Evolutionary conservation across 306 rosid species (phyloP), one percentile per base, ranked within the genome.

Genomic region (Prunus campanulata): DNA sequence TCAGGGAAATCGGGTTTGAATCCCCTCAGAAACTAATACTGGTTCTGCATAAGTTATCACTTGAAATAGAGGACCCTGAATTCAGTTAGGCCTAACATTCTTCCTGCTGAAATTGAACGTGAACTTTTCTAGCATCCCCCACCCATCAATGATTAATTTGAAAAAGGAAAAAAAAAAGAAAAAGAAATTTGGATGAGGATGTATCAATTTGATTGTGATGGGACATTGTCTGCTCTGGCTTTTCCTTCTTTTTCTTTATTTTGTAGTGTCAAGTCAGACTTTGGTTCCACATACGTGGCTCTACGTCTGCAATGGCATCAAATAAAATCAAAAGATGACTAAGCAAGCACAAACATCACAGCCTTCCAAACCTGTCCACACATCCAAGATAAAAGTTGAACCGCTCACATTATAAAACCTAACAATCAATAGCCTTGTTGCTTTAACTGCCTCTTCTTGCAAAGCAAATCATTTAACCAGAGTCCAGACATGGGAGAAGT

Each of bases 401-500:
- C 50, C 8, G 55, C 32, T 39, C 30, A 32, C 65, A n/a, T 6
- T 32, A 52, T 39, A 71, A 62, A 27, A 54, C 32, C 48, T 11
- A 16, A n/a, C 19, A 3, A 48, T 12, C 62, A 19, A 55, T 48
- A 12, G 15, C 47, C 10, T 52, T 30, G 57, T 32, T 4, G 19
- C n/a, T 16, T 30, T 42, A 35, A 15, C 27, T 18, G 25, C 15
- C 74, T 70, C 29, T 32, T 24, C 25, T 55, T 55, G 61, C 11
- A 55, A 55, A 55, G 19, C 9, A 19, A 55, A n/a, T 55, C 27
- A n/a, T n/a, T 59, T 51, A 16, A 70, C 46, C 6, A 1, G 39
- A 32, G 39, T 32, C 25, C 29, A 68, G 32, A 50, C 71, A 78
- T 89, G 92, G 93, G 81, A 78, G 86, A 83, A 4, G 63, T 89